Evolutionary conservation across 495 filamentous ascomycete genomes (phyloP), one percentile per base, ranked within the genome.

Genomic region (Penicillium cataractarum): DNA sequence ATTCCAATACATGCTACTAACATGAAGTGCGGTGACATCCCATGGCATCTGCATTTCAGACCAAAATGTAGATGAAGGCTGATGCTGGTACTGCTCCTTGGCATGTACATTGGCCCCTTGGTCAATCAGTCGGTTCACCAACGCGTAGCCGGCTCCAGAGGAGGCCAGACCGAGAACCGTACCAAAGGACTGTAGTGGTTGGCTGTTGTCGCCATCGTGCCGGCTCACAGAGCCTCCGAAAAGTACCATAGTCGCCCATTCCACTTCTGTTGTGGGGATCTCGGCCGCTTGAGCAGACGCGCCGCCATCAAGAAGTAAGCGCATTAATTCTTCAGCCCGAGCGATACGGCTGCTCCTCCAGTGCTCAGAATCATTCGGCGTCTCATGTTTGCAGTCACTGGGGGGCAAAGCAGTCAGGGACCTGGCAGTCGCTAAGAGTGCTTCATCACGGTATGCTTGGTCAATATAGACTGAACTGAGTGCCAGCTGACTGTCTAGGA

Each of bases 131-230:
- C 21, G 21, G 4, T 26, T 49, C 44, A 49, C 22, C 9, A 49
- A 13, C 21, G 39, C 52, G 3, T n/a, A 55, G 8, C 52, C 32
- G 52, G 10, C 52, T 55, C n/a, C 0, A 55, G 52, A 55, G n/a
- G 52, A 55, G 9, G 52, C 32, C 24, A 55, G 29, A 55, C 52
- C 32, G 33, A 55, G 52, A 24, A 55, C 52, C 19, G 52, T 55
- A 37, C 31, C 27, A 55, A 37, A 21, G 31, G 52, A 37, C 19
- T 39, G 32, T 13, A 55, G 31, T 26, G 52, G 19, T 17, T 26
- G 32, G 52, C 29, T 26, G 17, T 39, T 8, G n/a, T 15, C 22
- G 6, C n/a, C 27, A 53, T 32, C 27, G 9, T 53, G 10, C n/a
- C 15, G 2, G 50, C n/a, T 21, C 39, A 8, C 52, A 55, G 31